A percentile compares a stretch with the other conserved stretches of the same genome.
These are phyloP conservation scores for Sextonia rubra DNA, from an alignment of 164 flowering plant genomes.

Conservation along the genomic window DNA sequence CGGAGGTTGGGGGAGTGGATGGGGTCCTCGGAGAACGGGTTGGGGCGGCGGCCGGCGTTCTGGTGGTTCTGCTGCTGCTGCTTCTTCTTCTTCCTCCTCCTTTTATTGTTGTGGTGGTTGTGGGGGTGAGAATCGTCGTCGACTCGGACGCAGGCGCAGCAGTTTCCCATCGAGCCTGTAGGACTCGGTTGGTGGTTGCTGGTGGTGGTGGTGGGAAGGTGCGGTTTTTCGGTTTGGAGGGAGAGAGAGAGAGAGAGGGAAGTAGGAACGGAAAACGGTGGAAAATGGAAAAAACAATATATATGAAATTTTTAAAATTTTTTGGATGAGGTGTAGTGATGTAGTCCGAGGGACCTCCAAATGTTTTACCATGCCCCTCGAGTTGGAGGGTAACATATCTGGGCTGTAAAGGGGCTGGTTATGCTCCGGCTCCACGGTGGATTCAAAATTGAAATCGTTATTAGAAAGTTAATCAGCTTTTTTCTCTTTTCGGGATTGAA, in stretches of 20 bases:
- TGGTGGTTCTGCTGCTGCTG: not conserved
- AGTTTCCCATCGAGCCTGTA: constrained; percentile 34
- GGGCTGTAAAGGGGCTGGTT: too few relatives aligned
- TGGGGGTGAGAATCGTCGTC: not conserved
- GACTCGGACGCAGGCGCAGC: constrained; percentile 46
- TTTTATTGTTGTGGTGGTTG: not conserved
- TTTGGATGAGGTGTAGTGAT: not conserved
- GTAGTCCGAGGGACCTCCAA: not conserved
- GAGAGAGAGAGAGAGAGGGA: not conserved
- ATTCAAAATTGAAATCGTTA: too few relatives aligned
- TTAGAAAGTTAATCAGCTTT: too few relatives aligned
- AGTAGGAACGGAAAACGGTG: not conserved
- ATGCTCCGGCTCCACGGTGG: too few relatives aligned
- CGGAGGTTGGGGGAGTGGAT: constrained; percentile 50
- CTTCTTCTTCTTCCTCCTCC: not conserved
- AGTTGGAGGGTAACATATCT: not conserved
- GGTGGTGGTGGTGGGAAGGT: not conserved
- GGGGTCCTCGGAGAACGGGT: constrained; percentile 50
- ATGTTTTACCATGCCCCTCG: too few relatives aligned
- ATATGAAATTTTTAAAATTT: too few relatives aligned
- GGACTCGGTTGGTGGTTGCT: not conserved
- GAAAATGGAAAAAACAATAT: too few relatives aligned
- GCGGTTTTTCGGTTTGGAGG: not conserved
- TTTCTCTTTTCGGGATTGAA: too few relatives aligned
- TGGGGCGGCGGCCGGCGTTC: constrained; percentile 27